phyloP scores from a whole-genome alignment of 164 flowering plant species.

The Vitis amurensis region DNA sequence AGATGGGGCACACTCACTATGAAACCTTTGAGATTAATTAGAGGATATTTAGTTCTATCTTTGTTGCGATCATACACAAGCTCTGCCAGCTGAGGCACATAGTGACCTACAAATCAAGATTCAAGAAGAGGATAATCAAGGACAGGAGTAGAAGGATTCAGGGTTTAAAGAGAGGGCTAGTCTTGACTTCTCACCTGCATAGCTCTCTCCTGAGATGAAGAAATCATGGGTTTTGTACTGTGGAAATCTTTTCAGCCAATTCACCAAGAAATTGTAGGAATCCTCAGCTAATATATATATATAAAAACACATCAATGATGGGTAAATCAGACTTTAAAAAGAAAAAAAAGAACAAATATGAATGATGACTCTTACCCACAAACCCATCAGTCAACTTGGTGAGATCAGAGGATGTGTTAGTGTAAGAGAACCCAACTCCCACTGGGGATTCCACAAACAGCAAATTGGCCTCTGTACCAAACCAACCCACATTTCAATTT shows the following conservation, averaged over 20 bases:
- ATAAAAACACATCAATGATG: too few species aligned
- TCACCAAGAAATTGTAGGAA: conserved; percentile 61
- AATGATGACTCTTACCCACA: conserved; percentile 42
- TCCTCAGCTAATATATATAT: conserved; percentile 43
- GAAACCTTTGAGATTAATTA: conserved; percentile 70
- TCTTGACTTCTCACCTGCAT: conserved; percentile 43
- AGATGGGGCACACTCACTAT: conserved; percentile 38
- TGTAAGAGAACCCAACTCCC: conserved; percentile 84
- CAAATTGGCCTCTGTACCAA: conserved; percentile 61
- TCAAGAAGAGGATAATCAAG: neutral
- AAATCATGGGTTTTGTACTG: conserved; percentile 52
- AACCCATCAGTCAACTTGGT: conserved; percentile 44
- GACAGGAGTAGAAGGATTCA: neutral
- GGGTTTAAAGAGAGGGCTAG: too few species aligned
- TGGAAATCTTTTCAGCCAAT: conserved; percentile 66
- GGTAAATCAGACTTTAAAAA: neutral
- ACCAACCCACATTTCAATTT: neutral
- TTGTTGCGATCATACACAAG: conserved; percentile 56
- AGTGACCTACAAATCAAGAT: conserved; percentile 49
- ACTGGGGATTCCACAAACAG: conserved; percentile 80
- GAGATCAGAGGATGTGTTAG: conserved; percentile 68
- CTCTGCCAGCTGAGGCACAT: conserved; percentile 77
- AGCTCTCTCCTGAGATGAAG: conserved; percentile 76
- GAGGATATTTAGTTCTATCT: conserved; percentile 23
- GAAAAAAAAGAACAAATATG: neutral